A percentile compares a stretch with the other conserved stretches of the same genome.
Conservation (phyloP, 2,329 filamentous ascomycete genomes). For the Pestalotiopsis sp. region DNA sequence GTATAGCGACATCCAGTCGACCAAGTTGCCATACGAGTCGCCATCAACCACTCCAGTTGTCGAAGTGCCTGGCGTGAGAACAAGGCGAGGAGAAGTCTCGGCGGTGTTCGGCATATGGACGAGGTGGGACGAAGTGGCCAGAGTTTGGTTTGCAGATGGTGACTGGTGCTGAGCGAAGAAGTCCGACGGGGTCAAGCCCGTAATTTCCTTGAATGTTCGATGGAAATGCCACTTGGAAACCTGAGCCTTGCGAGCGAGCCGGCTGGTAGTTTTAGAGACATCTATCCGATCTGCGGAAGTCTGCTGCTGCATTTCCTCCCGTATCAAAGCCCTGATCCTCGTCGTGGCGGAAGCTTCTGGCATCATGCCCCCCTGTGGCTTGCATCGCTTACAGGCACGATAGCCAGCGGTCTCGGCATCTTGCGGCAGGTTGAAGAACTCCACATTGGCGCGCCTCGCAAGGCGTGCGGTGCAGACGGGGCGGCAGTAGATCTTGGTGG, state of each 20-base stretch:
- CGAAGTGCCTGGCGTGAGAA: not conserved
- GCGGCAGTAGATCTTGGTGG: constrained; percentile 58
- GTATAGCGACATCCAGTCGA: not conserved
- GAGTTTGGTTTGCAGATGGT: not conserved
- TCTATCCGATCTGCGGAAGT: not conserved
- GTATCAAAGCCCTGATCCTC: constrained; percentile 2
- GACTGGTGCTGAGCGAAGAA: not conserved
- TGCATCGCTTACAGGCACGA: constrained; percentile 23
- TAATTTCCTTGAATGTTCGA: constrained; percentile 7
- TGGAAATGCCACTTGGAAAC: constrained; percentile 14
- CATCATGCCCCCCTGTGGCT: constrained; percentile 15
- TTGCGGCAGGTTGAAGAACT: constrained; percentile 48
- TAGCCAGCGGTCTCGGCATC: constrained; percentile 43
- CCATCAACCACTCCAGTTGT: not conserved
- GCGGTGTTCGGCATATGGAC: not conserved
- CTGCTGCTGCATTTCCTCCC: not conserved
- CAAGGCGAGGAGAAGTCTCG: not conserved
- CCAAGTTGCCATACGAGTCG: not conserved
- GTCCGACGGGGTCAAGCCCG: not conserved
- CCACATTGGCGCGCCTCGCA: constrained; percentile 61
- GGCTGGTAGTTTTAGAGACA: not conserved
- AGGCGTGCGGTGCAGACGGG: constrained; percentile 63
- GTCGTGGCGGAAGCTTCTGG: not conserved
- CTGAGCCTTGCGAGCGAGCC: constrained; percentile 1
- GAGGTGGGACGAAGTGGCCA: not conserved